Evolutionary conservation across 169 alveolate species (phyloP).

Genomic region (Cryptosporidium ryanae): DNA sequence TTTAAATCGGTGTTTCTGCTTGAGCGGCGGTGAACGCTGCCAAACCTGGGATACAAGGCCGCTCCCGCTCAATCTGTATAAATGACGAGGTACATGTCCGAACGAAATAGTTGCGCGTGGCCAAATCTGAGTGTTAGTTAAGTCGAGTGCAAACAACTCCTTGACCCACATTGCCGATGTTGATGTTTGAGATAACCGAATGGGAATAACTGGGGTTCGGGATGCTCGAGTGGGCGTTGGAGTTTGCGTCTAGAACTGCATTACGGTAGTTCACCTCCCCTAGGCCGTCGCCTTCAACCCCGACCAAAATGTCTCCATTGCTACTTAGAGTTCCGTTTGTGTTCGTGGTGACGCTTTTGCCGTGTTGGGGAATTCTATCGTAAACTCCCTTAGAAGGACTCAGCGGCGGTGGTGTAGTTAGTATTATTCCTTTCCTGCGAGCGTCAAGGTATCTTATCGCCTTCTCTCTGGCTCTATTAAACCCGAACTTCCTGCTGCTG

Average conservation of each 20-base stretch:
- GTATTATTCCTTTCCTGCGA: constrained; percentile 58
- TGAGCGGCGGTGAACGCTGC: too few relatives aligned
- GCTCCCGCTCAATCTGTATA: too few relatives aligned
- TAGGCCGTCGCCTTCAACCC: neutral
- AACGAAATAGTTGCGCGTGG: too few relatives aligned
- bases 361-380: constrained; percentile 58
- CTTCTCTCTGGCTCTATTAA: constrained; percentile 64
- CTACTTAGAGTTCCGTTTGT: neutral
- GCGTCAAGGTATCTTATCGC: constrained; percentile 59
- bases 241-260: neutral
- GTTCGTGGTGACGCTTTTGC: too few relatives aligned
- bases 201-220: neutral
- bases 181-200: neutral
- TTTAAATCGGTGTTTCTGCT: too few relatives aligned
- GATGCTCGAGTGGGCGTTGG: neutral
- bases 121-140: too few relatives aligned
- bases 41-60: too few relatives aligned
- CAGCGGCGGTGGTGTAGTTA: constrained; percentile 70
- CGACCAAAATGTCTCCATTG: neutral
- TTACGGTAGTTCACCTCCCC: neutral
- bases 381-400: constrained; percentile 65
- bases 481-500: constrained; percentile 70
- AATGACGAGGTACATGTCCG: too few relatives aligned
- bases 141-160: too few relatives aligned
- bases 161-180: too few relatives aligned